These are phyloP conservation scores for Nannizziopsis barbatae DNA, from an alignment of 2,329 filamentous ascomycete genomes.

Conservation along the genomic window DNA sequence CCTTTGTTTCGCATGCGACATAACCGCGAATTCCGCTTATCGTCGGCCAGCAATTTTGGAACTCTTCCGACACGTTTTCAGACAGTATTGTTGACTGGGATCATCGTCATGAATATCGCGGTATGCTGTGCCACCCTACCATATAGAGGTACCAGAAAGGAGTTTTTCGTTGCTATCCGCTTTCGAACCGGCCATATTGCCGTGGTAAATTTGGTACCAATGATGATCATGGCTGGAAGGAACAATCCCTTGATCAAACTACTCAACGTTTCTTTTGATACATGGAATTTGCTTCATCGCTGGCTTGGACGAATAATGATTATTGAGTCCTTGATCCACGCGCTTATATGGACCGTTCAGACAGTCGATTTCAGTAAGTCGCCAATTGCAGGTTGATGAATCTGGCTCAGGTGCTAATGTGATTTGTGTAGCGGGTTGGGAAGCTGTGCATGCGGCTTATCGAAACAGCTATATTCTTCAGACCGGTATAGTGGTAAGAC, in stretches of 20 bases:
- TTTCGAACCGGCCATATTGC: slow-evolving; percentile 33
- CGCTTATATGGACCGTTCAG: slow-evolving; percentile 61
- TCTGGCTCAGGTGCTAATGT: slow-evolving; percentile 18
- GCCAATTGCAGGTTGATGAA: slow-evolving; percentile 48
- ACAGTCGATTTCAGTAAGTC: slow-evolving; percentile 40
- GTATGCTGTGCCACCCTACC: slow-evolving; percentile 41
- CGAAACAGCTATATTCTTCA: slow-evolving; percentile 27
- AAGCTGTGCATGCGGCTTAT: slow-evolving; percentile 23
- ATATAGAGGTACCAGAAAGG: slow-evolving; percentile 26
- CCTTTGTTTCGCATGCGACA: slow-evolving; percentile 36
- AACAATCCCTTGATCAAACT: slow-evolving; percentile 32
- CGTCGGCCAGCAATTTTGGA: slow-evolving; percentile 36
- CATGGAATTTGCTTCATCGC: slow-evolving; percentile 52
- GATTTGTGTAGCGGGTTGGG: slow-evolving; percentile 27
- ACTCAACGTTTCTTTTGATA: slow-evolving; percentile 28
- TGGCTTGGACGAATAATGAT: slow-evolving; percentile 65
- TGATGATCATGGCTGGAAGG: slow-evolving; percentile 29
- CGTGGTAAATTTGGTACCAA: slow-evolving; percentile 29
- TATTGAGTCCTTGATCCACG: slow-evolving; percentile 58
- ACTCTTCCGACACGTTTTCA: slow-evolving; percentile 39
- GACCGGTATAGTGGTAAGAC: slow-evolving; percentile 37
- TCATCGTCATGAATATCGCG: slow-evolving; percentile 37
- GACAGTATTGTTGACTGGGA: slow-evolving; percentile 30
- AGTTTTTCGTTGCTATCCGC: slow-evolving; percentile 31
- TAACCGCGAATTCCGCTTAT: slow-evolving; percentile 37